Percentiles rank a stretch among this genome's conserved stretches.
Conservation (phyloP, 176 grass and related monocot species). For the Bothriochloa decipiens region DNA sequence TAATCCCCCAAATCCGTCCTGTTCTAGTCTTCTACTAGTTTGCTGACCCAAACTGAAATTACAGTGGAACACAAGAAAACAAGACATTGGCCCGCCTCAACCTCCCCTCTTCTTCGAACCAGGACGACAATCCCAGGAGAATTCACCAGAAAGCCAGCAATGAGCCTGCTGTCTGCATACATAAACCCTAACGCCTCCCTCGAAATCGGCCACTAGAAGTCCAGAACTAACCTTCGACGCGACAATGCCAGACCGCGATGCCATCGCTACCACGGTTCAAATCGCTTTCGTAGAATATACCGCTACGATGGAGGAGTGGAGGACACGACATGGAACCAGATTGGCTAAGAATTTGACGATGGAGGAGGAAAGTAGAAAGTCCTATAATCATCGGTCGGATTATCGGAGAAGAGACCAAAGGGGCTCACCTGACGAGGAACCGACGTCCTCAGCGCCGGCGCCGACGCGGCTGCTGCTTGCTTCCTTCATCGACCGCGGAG, state of each 20-base stretch:
- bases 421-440: slow-evolving; percentile 49
- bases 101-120: background rate
- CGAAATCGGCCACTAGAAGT: background rate
- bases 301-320: background rate
- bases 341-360: background rate
- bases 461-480: slow-evolving; percentile 1
- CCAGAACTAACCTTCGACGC: background rate
- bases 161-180: background rate
- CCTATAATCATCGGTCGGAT: background rate
- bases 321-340: background rate
- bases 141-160: slow-evolving; percentile 4
- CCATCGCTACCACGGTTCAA: background rate
- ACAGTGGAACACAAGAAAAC: background rate
- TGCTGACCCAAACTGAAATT: background rate
- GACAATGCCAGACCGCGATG: background rate
- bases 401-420: background rate
- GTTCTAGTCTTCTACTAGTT: background rate
- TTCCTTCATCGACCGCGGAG: slow-evolving; percentile 41
- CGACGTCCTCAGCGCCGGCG: slow-evolving; percentile 3
- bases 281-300: background rate
- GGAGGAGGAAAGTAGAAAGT: background rate
- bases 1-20: background rate
- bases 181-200: background rate
- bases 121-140: background rate
- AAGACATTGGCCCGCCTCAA: background rate